Evolutionary conservation across 305 asterid genomes (phyloP).

Genomic region (Petunia hybrid): DNA sequence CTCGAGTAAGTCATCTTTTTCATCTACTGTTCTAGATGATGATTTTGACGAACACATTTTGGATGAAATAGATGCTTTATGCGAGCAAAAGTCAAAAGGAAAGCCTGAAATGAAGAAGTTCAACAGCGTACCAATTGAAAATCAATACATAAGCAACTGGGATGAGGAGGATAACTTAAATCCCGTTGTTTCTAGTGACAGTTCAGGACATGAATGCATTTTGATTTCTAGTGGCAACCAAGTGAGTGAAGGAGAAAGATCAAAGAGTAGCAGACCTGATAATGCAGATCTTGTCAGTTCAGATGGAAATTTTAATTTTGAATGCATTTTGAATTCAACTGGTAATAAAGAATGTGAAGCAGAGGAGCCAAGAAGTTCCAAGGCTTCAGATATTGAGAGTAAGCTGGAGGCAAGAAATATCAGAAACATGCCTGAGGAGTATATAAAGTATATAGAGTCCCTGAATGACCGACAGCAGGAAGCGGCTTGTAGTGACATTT

Average conservation of each 20-base stretch:
- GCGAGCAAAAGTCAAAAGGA: slow-evolving; percentile 58
- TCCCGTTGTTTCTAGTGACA: slow-evolving; percentile 16
- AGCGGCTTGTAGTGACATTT: slow-evolving; percentile 92
- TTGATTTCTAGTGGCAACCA: slow-evolving; percentile 11
- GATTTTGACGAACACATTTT: slow-evolving; percentile 80
- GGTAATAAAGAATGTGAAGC: slow-evolving; percentile 44
- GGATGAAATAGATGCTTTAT: slow-evolving; percentile 79
- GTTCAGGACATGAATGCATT: background rate
- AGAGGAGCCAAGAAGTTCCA: slow-evolving; percentile 39
- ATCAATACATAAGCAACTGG: slow-evolving; percentile 40
- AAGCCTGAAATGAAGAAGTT: slow-evolving; percentile 47
- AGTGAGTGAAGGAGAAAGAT: slow-evolving; percentile 22
- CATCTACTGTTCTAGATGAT: slow-evolving; percentile 49
- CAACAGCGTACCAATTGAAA: slow-evolving; percentile 38
- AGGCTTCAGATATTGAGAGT: slow-evolving; percentile 41
- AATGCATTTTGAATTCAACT: slow-evolving; percentile 40
- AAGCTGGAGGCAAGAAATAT: slow-evolving; percentile 59
- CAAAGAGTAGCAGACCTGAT: slow-evolving; percentile 8
- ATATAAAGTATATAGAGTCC: slow-evolving; percentile 66
- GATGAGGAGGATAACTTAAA: slow-evolving; percentile 45
- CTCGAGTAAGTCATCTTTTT: slow-evolving; percentile 37
- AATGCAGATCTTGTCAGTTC: slow-evolving; percentile 35
- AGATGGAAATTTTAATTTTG: slow-evolving; percentile 45
- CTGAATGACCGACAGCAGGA: slow-evolving; percentile 91
- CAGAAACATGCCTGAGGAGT: slow-evolving; percentile 80